Percentiles rank a stretch among this genome's conserved stretches.
phyloP scores from a whole-genome alignment of 768 basidiomycete genomes.

The Auricularia auricula-judae region DNA sequence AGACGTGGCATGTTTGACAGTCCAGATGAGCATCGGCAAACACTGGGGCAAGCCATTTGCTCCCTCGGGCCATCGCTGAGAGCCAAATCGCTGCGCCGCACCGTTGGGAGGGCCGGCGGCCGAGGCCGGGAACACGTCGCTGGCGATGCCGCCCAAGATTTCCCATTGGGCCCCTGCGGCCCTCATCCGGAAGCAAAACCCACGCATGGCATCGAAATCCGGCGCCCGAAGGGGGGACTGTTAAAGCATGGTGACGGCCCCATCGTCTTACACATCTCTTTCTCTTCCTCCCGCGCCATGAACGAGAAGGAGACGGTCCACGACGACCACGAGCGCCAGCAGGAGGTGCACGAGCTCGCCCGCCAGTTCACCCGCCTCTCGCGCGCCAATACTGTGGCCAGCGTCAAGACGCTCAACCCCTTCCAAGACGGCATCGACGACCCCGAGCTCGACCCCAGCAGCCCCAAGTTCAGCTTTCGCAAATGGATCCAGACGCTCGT shows the following conservation, averaged over 20 bases:
- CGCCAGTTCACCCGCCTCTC: neutral
- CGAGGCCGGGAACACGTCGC: no score
- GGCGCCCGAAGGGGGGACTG: neutral
- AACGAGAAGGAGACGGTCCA: neutral
- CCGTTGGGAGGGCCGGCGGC: no score
- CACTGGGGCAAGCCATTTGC: no score
- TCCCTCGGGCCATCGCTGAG: no score
- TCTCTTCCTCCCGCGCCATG: neutral
- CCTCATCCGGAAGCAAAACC: no score
- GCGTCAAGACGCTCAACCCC: slow-evolving; percentile 7
- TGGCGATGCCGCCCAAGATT: no score
- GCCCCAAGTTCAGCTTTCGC: slow-evolving; percentile 22
- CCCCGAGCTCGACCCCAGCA: slow-evolving; percentile 25
- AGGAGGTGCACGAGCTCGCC: neutral
- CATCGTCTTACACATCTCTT: neutral
- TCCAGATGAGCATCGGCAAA: no score
- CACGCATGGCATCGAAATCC: no score
- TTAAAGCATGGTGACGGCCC: neutral
- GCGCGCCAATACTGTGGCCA: neutral
- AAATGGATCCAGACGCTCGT: slow-evolving; percentile 23
- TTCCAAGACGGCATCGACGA: slow-evolving; percentile 17
- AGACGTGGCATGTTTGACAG: no score
- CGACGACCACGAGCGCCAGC: neutral
- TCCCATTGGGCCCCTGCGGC: no score
- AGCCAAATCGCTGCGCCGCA: no score